Evolutionary conservation across 176 grass and related monocot genomes (phyloP), one percentile per base, ranked within the genome.

Genomic region (Bonia amplexicaulis): DNA sequence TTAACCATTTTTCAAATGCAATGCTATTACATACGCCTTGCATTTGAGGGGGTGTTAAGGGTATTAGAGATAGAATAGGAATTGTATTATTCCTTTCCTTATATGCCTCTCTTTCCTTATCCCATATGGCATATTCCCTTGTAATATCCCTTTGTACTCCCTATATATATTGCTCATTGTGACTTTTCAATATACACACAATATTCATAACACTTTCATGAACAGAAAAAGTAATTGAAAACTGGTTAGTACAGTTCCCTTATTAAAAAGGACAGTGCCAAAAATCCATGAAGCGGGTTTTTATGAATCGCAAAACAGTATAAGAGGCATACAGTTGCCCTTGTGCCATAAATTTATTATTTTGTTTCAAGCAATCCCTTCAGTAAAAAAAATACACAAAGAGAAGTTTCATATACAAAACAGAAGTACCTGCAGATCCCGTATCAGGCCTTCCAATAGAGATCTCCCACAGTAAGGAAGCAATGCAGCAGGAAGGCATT

Each of bases 401-500:
- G 16, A 79, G 51, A 37, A 44, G 47, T 49, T 71, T 40, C 25
- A 25, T n/a, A 64, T 78, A 60, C 20, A 2, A n/a, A 72, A 44
- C 40, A 47, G 14, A 51, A 31, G 26, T 82, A 98, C 96, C 96
- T 98, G 96, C 54, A 98, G 84, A 89, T 98, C 96, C 40, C 96
- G 83, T 84, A 98, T 94, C 68, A 98, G 54, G 53, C 91, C 93
- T 95, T 98, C 96, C 58, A 98, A 71, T 65, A 98, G 74, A 74
- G 89, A 92, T 87, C 80, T 88, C 65, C 96, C 96, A 92, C 90
- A 95, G 58, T 95, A 98, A 66, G 93, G 89, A 84, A 98, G 93
- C 74, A 98, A 86, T 77, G 96, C 93, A 39, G 96, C 93, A 71
- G 96, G 96, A 89, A 98, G 96, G 74, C 89, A 95, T 82, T 98